Conservation (phyloP, 768 basidiomycete species). For the Leccinum truebloodii region DNA sequence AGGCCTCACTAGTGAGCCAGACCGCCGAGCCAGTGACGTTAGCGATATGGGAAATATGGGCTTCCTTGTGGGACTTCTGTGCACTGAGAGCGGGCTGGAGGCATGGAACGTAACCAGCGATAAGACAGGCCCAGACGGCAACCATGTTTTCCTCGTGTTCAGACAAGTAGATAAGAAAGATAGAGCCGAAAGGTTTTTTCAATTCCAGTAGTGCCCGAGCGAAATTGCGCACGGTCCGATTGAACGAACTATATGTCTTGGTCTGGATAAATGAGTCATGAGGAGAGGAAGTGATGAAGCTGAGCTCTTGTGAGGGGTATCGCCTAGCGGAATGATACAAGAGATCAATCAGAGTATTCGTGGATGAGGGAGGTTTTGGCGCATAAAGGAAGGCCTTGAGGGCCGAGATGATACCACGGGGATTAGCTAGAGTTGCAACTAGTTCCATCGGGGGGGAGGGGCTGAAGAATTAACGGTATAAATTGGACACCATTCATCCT, state of each 20-base stretch:
- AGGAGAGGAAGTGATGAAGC: constrained; percentile 28
- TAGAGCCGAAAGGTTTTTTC: not conserved
- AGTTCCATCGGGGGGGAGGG: not conserved
- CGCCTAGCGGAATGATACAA: constrained; percentile 18
- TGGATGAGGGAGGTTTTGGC: not conserved
- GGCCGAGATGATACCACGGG: not conserved
- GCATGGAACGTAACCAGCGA: constrained; percentile 1
- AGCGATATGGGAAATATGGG: constrained; percentile 14
- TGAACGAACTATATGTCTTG: not conserved
- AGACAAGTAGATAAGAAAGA: not conserved
- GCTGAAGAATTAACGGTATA: not conserved
- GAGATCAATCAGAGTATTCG: constrained; percentile 25
- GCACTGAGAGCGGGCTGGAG: not conserved
- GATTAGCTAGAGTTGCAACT: not conserved
- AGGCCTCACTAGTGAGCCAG: constrained; percentile 26
- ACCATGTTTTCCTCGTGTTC: not conserved
- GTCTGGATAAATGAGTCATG: constrained; percentile 24
- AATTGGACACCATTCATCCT: not conserved
- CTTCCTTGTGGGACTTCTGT: not conserved
- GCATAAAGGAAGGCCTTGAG: not conserved
- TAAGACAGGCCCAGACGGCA: constrained; percentile 1
- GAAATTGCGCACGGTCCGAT: not conserved
- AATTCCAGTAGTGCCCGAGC: not conserved
- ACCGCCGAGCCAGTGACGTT: constrained; percentile 17
- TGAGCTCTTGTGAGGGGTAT: constrained; percentile 25